Conservation (phyloP, 352 stramenopile species). For the Thraustotheca clavata region DNA sequence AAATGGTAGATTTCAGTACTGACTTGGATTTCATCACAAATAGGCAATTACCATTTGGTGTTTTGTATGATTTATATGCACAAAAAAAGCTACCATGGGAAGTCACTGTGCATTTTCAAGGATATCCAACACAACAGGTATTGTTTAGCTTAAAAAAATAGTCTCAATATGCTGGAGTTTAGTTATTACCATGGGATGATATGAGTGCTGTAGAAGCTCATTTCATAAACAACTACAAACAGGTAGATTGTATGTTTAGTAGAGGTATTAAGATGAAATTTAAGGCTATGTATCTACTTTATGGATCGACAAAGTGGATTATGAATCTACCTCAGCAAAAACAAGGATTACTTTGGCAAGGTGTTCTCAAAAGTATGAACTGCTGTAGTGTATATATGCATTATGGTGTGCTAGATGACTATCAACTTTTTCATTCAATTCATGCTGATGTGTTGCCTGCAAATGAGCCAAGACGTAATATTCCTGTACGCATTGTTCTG, state of each 20-base stretch:
- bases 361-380: slow-evolving; percentile 52
- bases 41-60: slow-evolving; percentile 55
- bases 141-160: background rate
- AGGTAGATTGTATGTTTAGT: slow-evolving; percentile 23
- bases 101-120: slow-evolving; percentile 74
- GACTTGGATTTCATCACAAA: background rate
- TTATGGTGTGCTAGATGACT: slow-evolving; percentile 28
- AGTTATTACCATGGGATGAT: slow-evolving; percentile 66
- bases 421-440: slow-evolving; percentile 30
- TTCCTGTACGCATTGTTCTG: slow-evolving; percentile 62
- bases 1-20: slow-evolving; percentile 33
- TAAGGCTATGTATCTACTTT: slow-evolving; percentile 52
- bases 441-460: slow-evolving; percentile 30
- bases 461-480: slow-evolving; percentile 30
- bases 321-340: slow-evolving; percentile 72
- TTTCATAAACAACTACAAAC: slow-evolving; percentile 83
- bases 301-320: slow-evolving; percentile 67
- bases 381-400: background rate
- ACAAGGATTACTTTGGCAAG: slow-evolving; percentile 75
- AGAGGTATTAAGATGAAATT: background rate
- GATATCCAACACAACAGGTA: slow-evolving; percentile 48
- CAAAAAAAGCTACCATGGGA: slow-evolving; percentile 43
- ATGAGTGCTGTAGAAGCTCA: slow-evolving; percentile 64
- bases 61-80: slow-evolving; percentile 52
- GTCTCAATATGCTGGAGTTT: background rate